Percentiles rank a stretch among this genome's conserved stretches.
Conservation (phyloP, 2,329 filamentous ascomycete species). For the Colletotrichum kahawae region DNA sequence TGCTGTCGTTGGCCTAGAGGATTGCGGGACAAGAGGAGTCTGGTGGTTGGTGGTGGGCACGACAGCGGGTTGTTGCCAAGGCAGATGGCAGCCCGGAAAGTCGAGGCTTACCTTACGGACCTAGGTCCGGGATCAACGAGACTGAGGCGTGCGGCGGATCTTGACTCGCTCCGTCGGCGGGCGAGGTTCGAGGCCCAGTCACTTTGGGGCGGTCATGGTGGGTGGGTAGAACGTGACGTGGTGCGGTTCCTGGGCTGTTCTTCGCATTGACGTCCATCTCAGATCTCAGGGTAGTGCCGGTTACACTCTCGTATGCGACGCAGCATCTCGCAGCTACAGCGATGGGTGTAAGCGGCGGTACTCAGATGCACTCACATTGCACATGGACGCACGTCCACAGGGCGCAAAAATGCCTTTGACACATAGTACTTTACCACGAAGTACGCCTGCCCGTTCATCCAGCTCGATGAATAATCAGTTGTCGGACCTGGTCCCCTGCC, state of each 20-base stretch:
- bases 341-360: not conserved
- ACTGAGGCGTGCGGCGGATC: not conserved
- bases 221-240: not conserved
- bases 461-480: not conserved
- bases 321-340: not conserved
- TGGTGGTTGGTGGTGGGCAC: not conserved
- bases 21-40: not conserved
- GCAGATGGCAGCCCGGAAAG: not conserved
- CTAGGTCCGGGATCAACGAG: not conserved
- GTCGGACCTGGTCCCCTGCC: conserved; percentile 1
- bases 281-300: conserved; percentile 8
- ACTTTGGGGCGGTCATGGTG: not conserved
- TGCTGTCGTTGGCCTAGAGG: not conserved
- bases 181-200: not conserved
- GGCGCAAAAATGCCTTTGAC: not conserved
- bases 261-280: conserved; percentile 16
- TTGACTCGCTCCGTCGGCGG: not conserved
- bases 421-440: not conserved
- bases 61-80: not conserved
- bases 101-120: not conserved
- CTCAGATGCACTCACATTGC: not conserved
- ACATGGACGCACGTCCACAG: conserved; percentile 1
- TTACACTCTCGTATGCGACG: not conserved
- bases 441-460: not conserved
- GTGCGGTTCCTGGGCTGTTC: not conserved